Evolutionary conservation across 805 yeast species (phyloP), one percentile per base, ranked within the genome.

Genomic region (Pichia californica): DNA sequence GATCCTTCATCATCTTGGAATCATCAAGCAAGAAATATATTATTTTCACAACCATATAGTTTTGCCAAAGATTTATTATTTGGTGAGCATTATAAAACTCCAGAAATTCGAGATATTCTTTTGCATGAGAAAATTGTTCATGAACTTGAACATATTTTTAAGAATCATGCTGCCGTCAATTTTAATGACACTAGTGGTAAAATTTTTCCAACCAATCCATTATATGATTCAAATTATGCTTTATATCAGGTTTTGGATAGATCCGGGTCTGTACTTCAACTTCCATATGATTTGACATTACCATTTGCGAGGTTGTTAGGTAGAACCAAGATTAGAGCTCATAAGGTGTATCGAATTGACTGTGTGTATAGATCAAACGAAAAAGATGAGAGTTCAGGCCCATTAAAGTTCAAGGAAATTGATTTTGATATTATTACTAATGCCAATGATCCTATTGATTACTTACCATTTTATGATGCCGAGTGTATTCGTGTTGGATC

Each of bases 1-100:
- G 89, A 88, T 59, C 91, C 96, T 0, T 79, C 93, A 0, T 86
- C 96, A 0, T 89, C 95, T 1, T 88, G 96, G 94, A 93, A 89
- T 51, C 86, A 81, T 50, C 95, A 88, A 59, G 96, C 93, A 0
- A 74, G 96, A 56, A 84, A 83, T 42, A 83, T 93, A 0, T 65
- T 93, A 29, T 93, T 93, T 61, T 72, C 84, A 14, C 94, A 87
- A 53, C 88, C 96, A 0, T 83, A 88, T 54, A 81, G 82, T 61
- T 71, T 85, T 46, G 95, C 95, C 0, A 80, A 82, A 51, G 96
- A 88, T 59, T 75, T 88, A 13, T 68, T 93, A 47, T 93, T 84
- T 61, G 98, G 89, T 46, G 71, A 71, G 37, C 36, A 31, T n/a
- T 49, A 49, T 7, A 56, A 57, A 40, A 33, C 40, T 4, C 57